phyloP scores from a whole-genome alignment of 257 asterid species.

The Ilex aquifolium region DNA sequence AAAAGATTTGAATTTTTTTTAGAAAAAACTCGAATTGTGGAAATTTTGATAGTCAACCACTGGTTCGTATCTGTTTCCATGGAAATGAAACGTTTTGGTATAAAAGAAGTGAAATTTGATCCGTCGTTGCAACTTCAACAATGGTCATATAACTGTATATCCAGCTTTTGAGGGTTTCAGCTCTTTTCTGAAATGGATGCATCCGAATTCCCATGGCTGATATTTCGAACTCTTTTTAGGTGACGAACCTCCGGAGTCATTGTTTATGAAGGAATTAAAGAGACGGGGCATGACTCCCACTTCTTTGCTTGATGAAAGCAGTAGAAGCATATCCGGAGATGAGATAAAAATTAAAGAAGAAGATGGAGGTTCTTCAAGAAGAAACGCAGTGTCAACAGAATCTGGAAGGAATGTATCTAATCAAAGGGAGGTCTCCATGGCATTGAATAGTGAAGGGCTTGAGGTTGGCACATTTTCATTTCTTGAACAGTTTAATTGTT shows the following conservation, averaged over 20 bases:
- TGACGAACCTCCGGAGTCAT: constrained; percentile 92
- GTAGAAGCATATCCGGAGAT: constrained; percentile 37
- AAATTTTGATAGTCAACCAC: too few species aligned
- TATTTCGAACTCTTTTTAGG: constrained; percentile 36
- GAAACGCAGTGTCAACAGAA: constrained; percentile 52
- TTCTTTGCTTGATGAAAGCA: constrained; percentile 81
- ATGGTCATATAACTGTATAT: too few species aligned
- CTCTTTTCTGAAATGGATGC: not conserved
- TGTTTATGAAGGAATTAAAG: constrained; percentile 82
- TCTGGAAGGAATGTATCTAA: constrained; percentile 43
- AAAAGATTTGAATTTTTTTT: too few species aligned
- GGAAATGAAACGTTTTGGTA: too few species aligned
- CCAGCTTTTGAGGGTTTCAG: too few species aligned
- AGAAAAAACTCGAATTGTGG: too few species aligned
- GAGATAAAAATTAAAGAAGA: constrained; percentile 59
- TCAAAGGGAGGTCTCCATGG: constrained; percentile 82
- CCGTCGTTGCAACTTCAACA: too few species aligned
- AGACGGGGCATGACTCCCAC: constrained; percentile 86
- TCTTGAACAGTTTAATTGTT: not conserved
- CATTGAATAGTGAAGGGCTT: constrained; percentile 93
- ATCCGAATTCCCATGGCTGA: not conserved
- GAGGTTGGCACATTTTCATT: constrained; percentile 50
- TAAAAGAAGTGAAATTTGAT: too few species aligned
- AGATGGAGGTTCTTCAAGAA: constrained; percentile 67
- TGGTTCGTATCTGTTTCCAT: too few species aligned